Evolutionary conservation across 371 early-diverging fungal genomes (phyloP), one percentile per base, ranked within the genome.

Genomic region (Blyttiomyces sp.): DNA sequence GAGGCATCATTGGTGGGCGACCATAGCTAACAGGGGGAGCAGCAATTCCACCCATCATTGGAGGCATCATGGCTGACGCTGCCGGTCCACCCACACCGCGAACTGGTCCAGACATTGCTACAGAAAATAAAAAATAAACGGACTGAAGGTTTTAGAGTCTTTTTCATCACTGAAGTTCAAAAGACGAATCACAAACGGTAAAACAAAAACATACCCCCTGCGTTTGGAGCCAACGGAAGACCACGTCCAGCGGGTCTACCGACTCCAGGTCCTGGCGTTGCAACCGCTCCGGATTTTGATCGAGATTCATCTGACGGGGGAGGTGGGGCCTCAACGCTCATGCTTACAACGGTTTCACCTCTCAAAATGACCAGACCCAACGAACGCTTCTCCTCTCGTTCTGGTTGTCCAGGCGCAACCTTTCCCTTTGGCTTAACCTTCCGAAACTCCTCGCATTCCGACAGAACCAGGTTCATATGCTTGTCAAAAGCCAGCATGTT

Each of bases 401-500:
- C 79, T 17, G 57, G 23, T 19, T 52, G 42, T 77, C 54, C 82
- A 74, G 34, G 80, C 80, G 28, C 77, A 61, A 32, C 77, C 74
- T 35, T 73, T 73, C 45, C 68, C 73, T 81, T 76, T 42, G 85
- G 72, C 65, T 90, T 93, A 63, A 94, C 79, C 66, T 84, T 89
- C 50, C 98, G 87, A 70, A 92, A 93, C 77, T 98, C 98, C 69
- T 98, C 94, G 81, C 94, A 94, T 72, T 96, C 98, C 19, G 93
- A 85, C 27, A 98, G 82, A 17, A 98, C 98, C 60, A 98, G 79
- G 70, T 98, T 98, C 96, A 98, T 96, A 76, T 95, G 92, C 70
- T 92, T 94, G 75, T 98, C 98, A 66, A 95, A 98, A 23, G 98
- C 96, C 45, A 96, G 83, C 95, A 98, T 93, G 65, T 95, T 93